Conservation (phyloP, 192 early-diverging fungal species). For the Globomyces pollinis-pini region DNA sequence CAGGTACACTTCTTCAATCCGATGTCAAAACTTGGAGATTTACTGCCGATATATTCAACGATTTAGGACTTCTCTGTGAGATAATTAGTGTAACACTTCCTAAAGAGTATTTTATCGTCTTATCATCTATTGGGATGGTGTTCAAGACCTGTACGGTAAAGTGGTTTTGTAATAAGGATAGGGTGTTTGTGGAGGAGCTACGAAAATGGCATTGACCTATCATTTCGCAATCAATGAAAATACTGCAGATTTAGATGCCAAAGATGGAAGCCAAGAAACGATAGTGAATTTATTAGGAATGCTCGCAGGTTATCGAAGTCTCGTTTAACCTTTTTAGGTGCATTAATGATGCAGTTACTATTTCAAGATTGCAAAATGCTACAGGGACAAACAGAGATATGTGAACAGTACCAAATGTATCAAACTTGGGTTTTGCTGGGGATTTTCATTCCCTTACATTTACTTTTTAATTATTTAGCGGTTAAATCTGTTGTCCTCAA, state of each 20-base stretch:
- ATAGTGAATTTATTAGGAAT: conserved; percentile 32
- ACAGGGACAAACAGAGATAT: too few species aligned
- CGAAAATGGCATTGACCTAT: conserved; percentile 28
- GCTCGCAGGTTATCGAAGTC: too few species aligned
- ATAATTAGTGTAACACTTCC: conserved; percentile 12
- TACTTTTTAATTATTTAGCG: conserved; percentile 27
- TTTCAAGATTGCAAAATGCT: too few species aligned
- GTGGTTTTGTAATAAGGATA: conserved; percentile 14
- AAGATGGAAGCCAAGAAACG: conserved; percentile 42
- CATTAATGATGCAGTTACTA: too few species aligned
- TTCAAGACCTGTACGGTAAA: conserved; percentile 17
- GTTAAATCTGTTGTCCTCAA: conserved; percentile 61
- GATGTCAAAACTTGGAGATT: conserved; percentile 35
- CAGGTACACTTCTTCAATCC: conserved; percentile 22
- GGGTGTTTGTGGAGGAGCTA: conserved; percentile 31
- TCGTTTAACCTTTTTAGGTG: too few species aligned
- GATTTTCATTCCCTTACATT: too few species aligned
- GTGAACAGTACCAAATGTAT: too few species aligned
- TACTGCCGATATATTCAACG: conserved; percentile 38
- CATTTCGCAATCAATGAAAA: conserved; percentile 35
- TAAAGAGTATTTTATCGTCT: conserved; percentile 13
- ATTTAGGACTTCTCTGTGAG: conserved; percentile 22
- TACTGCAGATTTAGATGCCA: conserved; percentile 33
- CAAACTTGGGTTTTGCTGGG: too few species aligned
- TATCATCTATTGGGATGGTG: conserved; percentile 7